These are phyloP conservation scores for Rhizophagus sp. DNA, from an alignment of 192 early-diverging fungal genomes.

Conservation along the genomic window DNA sequence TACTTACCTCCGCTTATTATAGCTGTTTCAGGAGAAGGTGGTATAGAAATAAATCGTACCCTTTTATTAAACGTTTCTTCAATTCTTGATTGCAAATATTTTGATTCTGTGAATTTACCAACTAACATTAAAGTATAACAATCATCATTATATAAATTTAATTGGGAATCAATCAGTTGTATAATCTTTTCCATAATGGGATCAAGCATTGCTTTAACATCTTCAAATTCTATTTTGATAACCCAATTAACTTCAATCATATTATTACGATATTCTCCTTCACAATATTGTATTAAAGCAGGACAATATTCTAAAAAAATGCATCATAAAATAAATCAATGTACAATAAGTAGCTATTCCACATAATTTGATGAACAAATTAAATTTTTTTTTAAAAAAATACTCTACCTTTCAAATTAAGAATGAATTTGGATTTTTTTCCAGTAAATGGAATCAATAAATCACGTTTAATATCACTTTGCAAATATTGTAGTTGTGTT, in stretches of 20 bases:
- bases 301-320: background rate
- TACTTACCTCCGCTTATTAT: conserved; percentile 48
- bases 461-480: background rate
- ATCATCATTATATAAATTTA: conserved; percentile 32
- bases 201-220: conserved; percentile 42
- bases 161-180: conserved; percentile 50
- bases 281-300: background rate
- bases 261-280: background rate
- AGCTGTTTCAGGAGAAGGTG: conserved; percentile 48
- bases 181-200: conserved; percentile 54
- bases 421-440: background rate
- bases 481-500: background rate
- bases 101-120: conserved; percentile 54
- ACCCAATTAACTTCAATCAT: background rate
- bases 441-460: background rate
- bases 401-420: background rate
- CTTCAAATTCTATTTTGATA: background rate
- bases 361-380: too few species aligned
- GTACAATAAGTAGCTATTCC: too few species aligned
- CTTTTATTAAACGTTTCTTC: conserved; percentile 49
- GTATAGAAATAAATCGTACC: conserved; percentile 49
- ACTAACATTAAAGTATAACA: conserved; percentile 53
- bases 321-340: too few species aligned
- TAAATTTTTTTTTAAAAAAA: too few species aligned
- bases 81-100: conserved; percentile 53